A percentile compares a stretch with the other conserved stretches of the same genome.
These are phyloP conservation scores for Mayamaea pseudoterrestris DNA, from an alignment of 108 stramenopile genomes.

Conservation along the genomic window DNA sequence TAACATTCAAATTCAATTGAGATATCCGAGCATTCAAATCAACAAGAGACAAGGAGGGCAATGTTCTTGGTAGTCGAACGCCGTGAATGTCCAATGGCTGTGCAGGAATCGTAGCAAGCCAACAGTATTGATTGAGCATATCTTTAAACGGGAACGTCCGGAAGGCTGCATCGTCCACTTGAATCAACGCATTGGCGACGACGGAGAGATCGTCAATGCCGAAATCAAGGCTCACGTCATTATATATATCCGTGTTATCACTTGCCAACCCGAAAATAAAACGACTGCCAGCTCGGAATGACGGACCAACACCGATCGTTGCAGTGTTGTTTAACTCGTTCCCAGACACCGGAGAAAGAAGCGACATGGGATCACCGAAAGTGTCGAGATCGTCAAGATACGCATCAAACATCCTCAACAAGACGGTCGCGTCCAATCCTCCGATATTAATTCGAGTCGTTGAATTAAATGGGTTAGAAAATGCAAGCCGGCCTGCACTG, in stretches of 20 bases:
- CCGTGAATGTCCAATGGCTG: slow-evolving; percentile 41
- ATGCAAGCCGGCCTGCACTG: slow-evolving; percentile 21
- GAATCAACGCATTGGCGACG: slow-evolving; percentile 22
- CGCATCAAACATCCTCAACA: slow-evolving; percentile 36
- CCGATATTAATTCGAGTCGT: slow-evolving; percentile 26
- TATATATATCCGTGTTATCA: slow-evolving; percentile 12
- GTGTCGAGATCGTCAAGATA: slow-evolving; percentile 45
- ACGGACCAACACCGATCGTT: slow-evolving; percentile 32
- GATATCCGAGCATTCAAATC: slow-evolving; percentile 28
- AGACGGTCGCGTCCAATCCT: slow-evolving; percentile 46
- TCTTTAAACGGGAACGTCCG: slow-evolving; percentile 46
- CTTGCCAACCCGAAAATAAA: slow-evolving; percentile 35
- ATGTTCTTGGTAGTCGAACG: slow-evolving; percentile 13
- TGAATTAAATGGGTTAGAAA: slow-evolving; percentile 15
- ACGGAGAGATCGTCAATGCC: slow-evolving; percentile 12
- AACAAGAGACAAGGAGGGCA: slow-evolving; percentile 3
- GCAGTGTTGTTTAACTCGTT: slow-evolving; percentile 45
- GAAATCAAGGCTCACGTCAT: slow-evolving; percentile 12
- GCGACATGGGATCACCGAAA: slow-evolving; percentile 30
- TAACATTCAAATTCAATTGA: slow-evolving; percentile 29
- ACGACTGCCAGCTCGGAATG: slow-evolving; percentile 12
- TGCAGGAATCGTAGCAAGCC: slow-evolving; percentile 56
- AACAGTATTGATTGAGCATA: slow-evolving; percentile 53
- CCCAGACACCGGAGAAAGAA: slow-evolving; percentile 36
- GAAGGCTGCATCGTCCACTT: slow-evolving; percentile 35